Percentiles rank a stretch among this genome's conserved stretches.
These are phyloP conservation scores for Theileria orientalis DNA, from an alignment of 169 alveolate species.

Conservation along the genomic window DNA sequence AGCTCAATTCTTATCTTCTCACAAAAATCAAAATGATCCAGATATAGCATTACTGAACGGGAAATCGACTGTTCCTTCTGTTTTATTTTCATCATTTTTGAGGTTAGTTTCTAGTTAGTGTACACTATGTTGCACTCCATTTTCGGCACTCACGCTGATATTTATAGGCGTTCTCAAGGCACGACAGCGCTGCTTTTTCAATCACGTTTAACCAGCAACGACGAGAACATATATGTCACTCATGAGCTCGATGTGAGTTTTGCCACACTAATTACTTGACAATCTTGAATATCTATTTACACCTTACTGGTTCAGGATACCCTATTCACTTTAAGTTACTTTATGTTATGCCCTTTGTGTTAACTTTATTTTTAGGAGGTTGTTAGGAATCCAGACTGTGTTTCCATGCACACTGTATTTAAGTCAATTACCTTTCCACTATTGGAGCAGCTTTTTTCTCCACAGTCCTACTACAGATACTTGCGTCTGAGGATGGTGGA, in stretches of 20 bases:
- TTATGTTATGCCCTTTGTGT: background rate
- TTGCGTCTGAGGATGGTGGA: slow-evolving; percentile 22
- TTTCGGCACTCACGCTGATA: background rate
- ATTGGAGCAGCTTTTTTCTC: slow-evolving; percentile 41
- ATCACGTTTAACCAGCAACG: slow-evolving; percentile 35
- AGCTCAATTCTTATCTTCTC: slow-evolving; percentile 30
- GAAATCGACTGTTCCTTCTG: slow-evolving; percentile 10
- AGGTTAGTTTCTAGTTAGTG: slow-evolving; percentile 29
- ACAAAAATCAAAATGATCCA: slow-evolving; percentile 1
- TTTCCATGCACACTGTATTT: slow-evolving; percentile 34
- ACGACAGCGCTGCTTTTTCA: slow-evolving; percentile 50
- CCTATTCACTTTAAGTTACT: too few species aligned
- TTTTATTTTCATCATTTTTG: slow-evolving; percentile 39
- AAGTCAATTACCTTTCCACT: slow-evolving; percentile 37
- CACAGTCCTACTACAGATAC: slow-evolving; percentile 31
- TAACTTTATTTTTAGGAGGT: slow-evolving; percentile 28
- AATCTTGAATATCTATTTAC: background rate
- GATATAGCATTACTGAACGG: slow-evolving; percentile 24
- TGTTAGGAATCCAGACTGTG: slow-evolving; percentile 58
- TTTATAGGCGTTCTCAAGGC: slow-evolving; percentile 61
- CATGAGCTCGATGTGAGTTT: slow-evolving; percentile 51
- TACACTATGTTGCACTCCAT: too few species aligned
- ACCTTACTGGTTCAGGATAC: too few species aligned
- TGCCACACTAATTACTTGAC: background rate
- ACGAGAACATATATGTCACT: slow-evolving; percentile 23